A percentile compares a stretch with the other conserved stretches of the same genome.
Evolutionary conservation across 805 yeast genomes (phyloP).

Genomic region (Zygosaccharomyces kombuchaensis): DNA sequence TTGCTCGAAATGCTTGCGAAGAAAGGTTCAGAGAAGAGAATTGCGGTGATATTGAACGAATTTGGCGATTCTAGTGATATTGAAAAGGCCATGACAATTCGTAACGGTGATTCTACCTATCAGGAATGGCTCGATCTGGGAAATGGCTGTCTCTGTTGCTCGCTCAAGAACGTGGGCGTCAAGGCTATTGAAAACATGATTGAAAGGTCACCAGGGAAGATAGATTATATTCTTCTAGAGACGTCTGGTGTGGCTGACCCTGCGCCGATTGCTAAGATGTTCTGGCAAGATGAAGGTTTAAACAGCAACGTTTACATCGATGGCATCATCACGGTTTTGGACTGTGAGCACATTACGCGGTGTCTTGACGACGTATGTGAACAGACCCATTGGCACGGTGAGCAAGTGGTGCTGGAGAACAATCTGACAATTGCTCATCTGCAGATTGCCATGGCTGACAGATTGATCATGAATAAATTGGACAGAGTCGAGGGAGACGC

Average conservation of each 20-base stretch:
- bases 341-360: conserved; percentile 57
- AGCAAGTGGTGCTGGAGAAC: conserved; percentile 37
- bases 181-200: conserved; percentile 87
- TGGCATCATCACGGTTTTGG: conserved; percentile 86
- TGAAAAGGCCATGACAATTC: conserved; percentile 77
- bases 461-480: conserved; percentile 69
- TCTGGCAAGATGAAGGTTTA: conserved; percentile 92
- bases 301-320: conserved; percentile 82
- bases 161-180: conserved; percentile 93
- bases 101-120: conserved; percentile 46
- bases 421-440: conserved; percentile 75
- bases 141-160: conserved; percentile 94
- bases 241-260: conserved; percentile 98
- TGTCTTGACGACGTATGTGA: conserved; percentile 58
- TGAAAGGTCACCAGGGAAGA: conserved; percentile 60
- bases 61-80: conserved; percentile 88
- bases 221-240: conserved; percentile 88
- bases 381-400: conserved; percentile 67
- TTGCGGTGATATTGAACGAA: conserved; percentile 90
- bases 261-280: conserved; percentile 94
- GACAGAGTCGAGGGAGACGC: conserved; percentile 45
- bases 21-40: conserved; percentile 56
- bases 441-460: conserved; percentile 89
- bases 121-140: conserved; percentile 97
- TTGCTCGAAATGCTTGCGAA: conserved; percentile 69